Evolutionary conservation across 2,329 filamentous ascomycete genomes (phyloP).

Genomic region (Exophiala alcalophila): DNA sequence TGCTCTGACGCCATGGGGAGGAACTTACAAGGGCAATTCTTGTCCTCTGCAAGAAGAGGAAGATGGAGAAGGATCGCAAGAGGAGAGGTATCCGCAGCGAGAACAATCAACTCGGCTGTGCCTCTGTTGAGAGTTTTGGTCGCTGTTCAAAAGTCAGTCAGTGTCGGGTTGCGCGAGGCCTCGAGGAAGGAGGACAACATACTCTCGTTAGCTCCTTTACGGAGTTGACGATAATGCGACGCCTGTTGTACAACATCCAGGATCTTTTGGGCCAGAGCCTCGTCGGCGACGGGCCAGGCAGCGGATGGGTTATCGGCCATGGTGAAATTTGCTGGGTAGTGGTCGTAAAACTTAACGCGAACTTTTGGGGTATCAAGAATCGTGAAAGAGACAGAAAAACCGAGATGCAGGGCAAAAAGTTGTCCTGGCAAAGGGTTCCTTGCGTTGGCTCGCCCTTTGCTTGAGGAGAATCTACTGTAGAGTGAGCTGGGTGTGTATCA

Average conservation of each 20-base stretch:
- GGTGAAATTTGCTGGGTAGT: neutral
- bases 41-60: slow-evolving; percentile 77
- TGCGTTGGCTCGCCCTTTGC: slow-evolving; percentile 44
- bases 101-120: slow-evolving; percentile 82
- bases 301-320: slow-evolving; percentile 31
- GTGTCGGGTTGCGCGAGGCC: neutral
- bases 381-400: neutral
- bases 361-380: slow-evolving; percentile 5
- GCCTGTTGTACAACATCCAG: slow-evolving; percentile 81
- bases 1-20: no score
- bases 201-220: slow-evolving; percentile 83
- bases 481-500: slow-evolving; percentile 20
- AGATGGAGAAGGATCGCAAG: slow-evolving; percentile 86
- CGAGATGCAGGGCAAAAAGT: neutral
- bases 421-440: slow-evolving; percentile 41
- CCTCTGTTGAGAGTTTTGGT: slow-evolving; percentile 91
- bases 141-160: slow-evolving; percentile 36
- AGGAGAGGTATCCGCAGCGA: slow-evolving; percentile 83
- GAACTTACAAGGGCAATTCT: slow-evolving; percentile 68
- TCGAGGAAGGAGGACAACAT: slow-evolving; percentile 24
- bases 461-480: slow-evolving; percentile 31
- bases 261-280: slow-evolving; percentile 73
- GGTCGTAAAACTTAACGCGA: neutral
- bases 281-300: slow-evolving; percentile 70
- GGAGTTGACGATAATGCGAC: slow-evolving; percentile 61